Percentiles rank a stretch among this genome's conserved stretches.
These are phyloP conservation scores for Coccomyxa subellipsoidea DNA, from an alignment of 163 green algal genomes.

Conservation along the genomic window DNA sequence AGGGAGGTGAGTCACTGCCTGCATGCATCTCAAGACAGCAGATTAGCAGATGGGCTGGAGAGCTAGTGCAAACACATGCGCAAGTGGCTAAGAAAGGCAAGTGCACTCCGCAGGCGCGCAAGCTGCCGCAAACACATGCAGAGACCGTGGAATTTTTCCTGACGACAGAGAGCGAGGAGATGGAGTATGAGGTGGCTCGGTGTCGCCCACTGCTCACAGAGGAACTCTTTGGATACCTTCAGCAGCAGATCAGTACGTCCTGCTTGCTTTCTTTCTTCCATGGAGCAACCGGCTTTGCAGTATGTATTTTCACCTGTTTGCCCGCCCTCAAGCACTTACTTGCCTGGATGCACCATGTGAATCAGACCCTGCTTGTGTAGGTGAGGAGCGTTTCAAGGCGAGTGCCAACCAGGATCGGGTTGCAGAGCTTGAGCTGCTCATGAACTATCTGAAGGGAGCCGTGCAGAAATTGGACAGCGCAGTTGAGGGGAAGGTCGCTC, in stretches of 20 bases:
- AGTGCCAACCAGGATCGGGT: slow-evolving; percentile 61
- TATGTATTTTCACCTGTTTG: not conserved
- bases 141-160: slow-evolving; percentile 86
- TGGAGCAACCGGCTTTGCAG: not conserved
- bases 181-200: slow-evolving; percentile 83
- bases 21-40: not conserved
- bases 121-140: slow-evolving; percentile 37
- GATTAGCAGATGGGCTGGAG: not conserved
- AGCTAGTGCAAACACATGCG: not conserved
- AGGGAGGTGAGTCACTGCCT: slow-evolving; percentile 14
- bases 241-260: slow-evolving; percentile 50
- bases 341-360: not conserved
- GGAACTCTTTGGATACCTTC: slow-evolving; percentile 76
- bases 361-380: slow-evolving; percentile 12
- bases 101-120: slow-evolving; percentile 35
- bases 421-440: slow-evolving; percentile 75
- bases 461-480: slow-evolving; percentile 60
- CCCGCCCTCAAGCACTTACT: not conserved
- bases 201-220: slow-evolving; percentile 64
- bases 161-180: slow-evolving; percentile 80
- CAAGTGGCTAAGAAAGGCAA: not conserved
- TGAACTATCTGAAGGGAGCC: slow-evolving; percentile 67
- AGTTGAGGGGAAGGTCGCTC: slow-evolving; percentile 36
- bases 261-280: not conserved
- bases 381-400: slow-evolving; percentile 51